Evolutionary conservation across 306 rosid genomes (phyloP), one percentile per base, ranked within the genome.

Genomic region (Dalbergia cochinchinensis): DNA sequence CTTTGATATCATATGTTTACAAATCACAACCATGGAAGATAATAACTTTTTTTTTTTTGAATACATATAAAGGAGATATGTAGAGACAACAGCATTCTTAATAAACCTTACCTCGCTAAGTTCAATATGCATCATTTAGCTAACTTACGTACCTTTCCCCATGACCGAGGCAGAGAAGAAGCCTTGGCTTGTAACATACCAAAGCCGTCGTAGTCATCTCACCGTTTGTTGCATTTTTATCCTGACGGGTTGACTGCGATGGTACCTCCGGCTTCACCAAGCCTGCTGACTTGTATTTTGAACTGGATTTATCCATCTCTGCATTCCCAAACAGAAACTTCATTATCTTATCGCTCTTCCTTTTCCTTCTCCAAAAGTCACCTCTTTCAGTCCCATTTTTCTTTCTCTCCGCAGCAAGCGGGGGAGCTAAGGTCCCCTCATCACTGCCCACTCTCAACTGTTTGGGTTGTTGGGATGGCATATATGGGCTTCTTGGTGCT

Each of bases 401-500:
- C 20, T 48, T 50, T 7, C 15, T 66, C 64, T 82, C 76, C 74
- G 39, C 51, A 19, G 6, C 63, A 75, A 83, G 58, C 45, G 65
- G 58, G 10, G 66, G 34, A 48, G 1, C 19, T 6, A 22, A 37
- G 65, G 57, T 11, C 31, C 11, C 51, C 65, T 12, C 54, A 50
- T 80, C 72, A 39, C 44, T 33, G 65, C 18, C 89, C 73, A 81
- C 39, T 63, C 85, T 85, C 14, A 85, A 74, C 51, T 57, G 73
- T 64, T 86, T 90, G 9, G 90, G 88, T 68, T 93, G 90, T 79
- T 86, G 83, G 41, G 68, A 60, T 67, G 73, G 78, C 69, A 39
- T 31, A n/a, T 11, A 58, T 58, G 71, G 50, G 72, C 62, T 74
- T 77, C 16, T 67, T 73, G 76, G 54, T 65, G 7, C 57, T 14